Percentiles rank a stretch among this genome's conserved stretches.
phyloP scores from a whole-genome alignment of 768 basidiomycete species.

The Solioccasus polychromus region DNA sequence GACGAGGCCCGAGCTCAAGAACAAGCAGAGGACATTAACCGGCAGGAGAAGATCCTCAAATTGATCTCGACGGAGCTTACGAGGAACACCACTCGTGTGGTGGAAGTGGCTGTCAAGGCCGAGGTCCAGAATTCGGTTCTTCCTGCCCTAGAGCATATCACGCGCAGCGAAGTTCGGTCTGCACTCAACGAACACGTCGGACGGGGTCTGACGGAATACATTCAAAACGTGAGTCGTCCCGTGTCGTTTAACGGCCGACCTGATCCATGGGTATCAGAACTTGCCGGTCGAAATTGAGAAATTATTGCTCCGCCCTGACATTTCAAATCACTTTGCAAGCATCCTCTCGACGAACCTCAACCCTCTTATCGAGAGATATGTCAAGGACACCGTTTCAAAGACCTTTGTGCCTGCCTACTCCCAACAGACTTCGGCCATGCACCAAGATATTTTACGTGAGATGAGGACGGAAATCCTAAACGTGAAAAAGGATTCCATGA shows the following conservation, averaged over 20 bases:
- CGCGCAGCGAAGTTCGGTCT: slow-evolving; percentile 73
- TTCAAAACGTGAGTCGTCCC: slow-evolving; percentile 57
- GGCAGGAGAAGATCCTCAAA: slow-evolving; percentile 88
- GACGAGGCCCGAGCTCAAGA: slow-evolving; percentile 79
- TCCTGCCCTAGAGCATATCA: slow-evolving; percentile 79
- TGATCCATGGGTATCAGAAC: slow-evolving; percentile 41
- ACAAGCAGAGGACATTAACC: slow-evolving; percentile 75
- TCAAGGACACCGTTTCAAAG: slow-evolving; percentile 76
- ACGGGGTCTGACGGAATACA: slow-evolving; percentile 64
- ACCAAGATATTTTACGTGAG: slow-evolving; percentile 77
- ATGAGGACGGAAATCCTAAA: slow-evolving; percentile 71
- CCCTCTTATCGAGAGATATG: slow-evolving; percentile 75
- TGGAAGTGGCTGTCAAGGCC: slow-evolving; percentile 83
- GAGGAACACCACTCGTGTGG: slow-evolving; percentile 83
- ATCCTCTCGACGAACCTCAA: slow-evolving; percentile 69
- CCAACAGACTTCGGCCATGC: slow-evolving; percentile 70
- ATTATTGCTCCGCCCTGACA: slow-evolving; percentile 69
- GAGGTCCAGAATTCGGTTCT: slow-evolving; percentile 84
- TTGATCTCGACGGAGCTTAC: slow-evolving; percentile 84
- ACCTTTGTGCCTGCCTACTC: slow-evolving; percentile 74
- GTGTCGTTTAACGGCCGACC: not conserved
- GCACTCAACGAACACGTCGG: slow-evolving; percentile 79
- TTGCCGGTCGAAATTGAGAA: slow-evolving; percentile 80
- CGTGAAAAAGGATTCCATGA: slow-evolving; percentile 75
- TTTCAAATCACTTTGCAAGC: slow-evolving; percentile 73